Percentiles rank a stretch among this genome's conserved stretches.
Conservation (phyloP, 2,329 filamentous ascomycete genomes). For the Fusarium pseudonygamai region DNA sequence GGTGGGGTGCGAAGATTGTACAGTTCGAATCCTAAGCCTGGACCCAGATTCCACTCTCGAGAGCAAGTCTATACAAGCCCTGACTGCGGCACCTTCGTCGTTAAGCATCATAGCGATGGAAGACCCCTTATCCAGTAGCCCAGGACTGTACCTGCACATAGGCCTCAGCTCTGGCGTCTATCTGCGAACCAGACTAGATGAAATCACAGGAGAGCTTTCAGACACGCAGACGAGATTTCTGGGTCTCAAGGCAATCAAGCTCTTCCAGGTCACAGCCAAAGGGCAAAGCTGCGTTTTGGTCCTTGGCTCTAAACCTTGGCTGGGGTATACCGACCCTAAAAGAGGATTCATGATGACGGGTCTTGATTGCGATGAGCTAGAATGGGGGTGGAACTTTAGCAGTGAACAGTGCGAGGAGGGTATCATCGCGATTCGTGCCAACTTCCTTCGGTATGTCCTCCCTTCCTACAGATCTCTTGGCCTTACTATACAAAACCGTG, state of each 20-base stretch:
- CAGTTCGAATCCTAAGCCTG: slow-evolving; percentile 89
- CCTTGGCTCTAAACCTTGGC: slow-evolving; percentile 90
- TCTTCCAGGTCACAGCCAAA: slow-evolving; percentile 89
- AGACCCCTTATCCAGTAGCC: slow-evolving; percentile 90
- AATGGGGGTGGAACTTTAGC: slow-evolving; percentile 96
- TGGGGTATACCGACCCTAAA: slow-evolving; percentile 90
- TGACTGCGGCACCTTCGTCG: slow-evolving; percentile 88
- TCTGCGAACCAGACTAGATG: slow-evolving; percentile 91
- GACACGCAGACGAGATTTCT: slow-evolving; percentile 95
- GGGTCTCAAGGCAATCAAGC: slow-evolving; percentile 85
- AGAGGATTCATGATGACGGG: slow-evolving; percentile 92
- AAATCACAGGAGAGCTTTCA: slow-evolving; percentile 92
- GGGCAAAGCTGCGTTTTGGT: slow-evolving; percentile 85
- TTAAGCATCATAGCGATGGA: slow-evolving; percentile 94
- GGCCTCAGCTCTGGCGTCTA: slow-evolving; percentile 96
- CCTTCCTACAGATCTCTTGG: rapidly evolving
- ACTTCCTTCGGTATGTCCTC: not conserved
- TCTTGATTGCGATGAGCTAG: slow-evolving; percentile 84
- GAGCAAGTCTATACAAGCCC: slow-evolving; percentile 91
- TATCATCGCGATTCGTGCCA: slow-evolving; percentile 80
- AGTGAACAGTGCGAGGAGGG: slow-evolving; percentile 93
- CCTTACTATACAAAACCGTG: rapidly evolving
- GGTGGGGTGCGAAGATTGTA: slow-evolving; percentile 96
- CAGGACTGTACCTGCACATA: slow-evolving; percentile 92
- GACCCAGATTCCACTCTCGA: slow-evolving; percentile 91